These are phyloP conservation scores for Wickerhamiella azyma DNA, from an alignment of 805 yeast species.

Conservation along the genomic window DNA sequence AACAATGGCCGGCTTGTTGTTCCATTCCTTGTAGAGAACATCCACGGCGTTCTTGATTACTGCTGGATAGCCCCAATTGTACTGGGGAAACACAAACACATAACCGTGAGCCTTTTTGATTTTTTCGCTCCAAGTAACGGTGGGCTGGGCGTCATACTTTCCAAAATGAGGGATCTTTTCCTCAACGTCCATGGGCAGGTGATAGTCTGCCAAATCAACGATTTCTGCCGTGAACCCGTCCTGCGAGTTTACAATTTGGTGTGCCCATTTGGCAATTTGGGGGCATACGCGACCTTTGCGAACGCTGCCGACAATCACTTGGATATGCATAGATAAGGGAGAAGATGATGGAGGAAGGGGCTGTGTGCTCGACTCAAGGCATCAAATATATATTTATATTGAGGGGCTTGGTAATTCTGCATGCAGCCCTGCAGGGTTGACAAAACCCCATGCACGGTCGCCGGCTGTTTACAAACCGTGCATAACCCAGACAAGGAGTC, in stretches of 20 bases:
- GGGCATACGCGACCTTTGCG: conserved; percentile 10
- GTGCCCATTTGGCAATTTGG: conserved; percentile 9
- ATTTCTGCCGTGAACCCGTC: conserved; percentile 2
- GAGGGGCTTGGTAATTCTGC: too few relatives aligned
- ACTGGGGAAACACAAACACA: conserved; percentile 29
- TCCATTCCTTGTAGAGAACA: conserved; percentile 27
- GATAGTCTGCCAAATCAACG: conserved; percentile 23
- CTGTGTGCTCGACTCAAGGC: too few relatives aligned
- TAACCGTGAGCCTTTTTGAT: conserved; percentile 21
- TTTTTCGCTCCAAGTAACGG: conserved; percentile 23
- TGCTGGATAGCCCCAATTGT: conserved; percentile 30
- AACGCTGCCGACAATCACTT: conserved; percentile 11
- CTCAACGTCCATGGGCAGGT: conserved; percentile 25
- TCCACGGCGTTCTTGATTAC: conserved; percentile 29
- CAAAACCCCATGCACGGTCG: too few relatives aligned
- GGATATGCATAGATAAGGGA: neutral
- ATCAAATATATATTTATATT: neutral
- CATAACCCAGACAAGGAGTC: too few relatives aligned
- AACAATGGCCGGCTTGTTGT: conserved; percentile 24
- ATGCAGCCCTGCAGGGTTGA: too few relatives aligned
- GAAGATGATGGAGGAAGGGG: too few relatives aligned
- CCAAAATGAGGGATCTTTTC: conserved; percentile 20
- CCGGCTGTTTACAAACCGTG: too few relatives aligned
- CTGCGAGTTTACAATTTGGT: conserved; percentile 1
- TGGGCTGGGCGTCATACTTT: conserved; percentile 14